Percentiles rank a stretch among this genome's conserved stretches.
These are phyloP conservation scores for Glebionis coronaria DNA, from an alignment of 129 eudicot genomes.

Conservation along the genomic window DNA sequence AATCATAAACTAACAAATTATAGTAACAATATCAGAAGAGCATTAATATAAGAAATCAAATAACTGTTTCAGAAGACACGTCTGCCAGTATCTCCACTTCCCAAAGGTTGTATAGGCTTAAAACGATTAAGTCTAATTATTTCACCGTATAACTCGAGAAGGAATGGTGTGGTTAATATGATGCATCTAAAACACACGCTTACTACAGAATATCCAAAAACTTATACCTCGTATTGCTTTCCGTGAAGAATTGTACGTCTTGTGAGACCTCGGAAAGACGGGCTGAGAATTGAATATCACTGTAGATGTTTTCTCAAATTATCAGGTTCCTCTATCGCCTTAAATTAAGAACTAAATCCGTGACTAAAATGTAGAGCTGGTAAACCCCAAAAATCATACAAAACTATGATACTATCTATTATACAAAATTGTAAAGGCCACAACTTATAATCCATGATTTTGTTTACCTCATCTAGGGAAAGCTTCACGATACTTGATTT, in stretches of 20 bases:
- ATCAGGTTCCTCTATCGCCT: too few relatives aligned
- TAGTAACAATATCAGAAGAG: background rate
- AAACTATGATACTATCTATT: too few relatives aligned
- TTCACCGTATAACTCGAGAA: slow-evolving; percentile 52
- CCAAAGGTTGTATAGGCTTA: slow-evolving; percentile 89
- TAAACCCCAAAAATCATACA: too few relatives aligned
- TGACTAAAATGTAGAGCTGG: too few relatives aligned
- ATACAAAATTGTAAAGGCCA: too few relatives aligned
- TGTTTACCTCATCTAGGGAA: too few relatives aligned
- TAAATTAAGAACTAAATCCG: too few relatives aligned
- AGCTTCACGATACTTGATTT: too few relatives aligned
- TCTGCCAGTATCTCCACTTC: slow-evolving; percentile 99
- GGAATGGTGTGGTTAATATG: background rate
- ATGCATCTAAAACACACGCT: background rate
- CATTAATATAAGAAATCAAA: background rate
- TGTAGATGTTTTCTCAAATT: too few relatives aligned
- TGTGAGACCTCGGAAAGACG: slow-evolving; percentile 84
- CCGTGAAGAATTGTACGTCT: slow-evolving; percentile 65
- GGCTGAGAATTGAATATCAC: slow-evolving; percentile 89
- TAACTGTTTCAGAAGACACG: slow-evolving; percentile 14
- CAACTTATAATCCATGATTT: too few relatives aligned
- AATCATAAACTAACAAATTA: background rate
- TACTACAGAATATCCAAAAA: background rate
- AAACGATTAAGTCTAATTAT: slow-evolving; percentile 76
- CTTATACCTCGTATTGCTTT: slow-evolving; percentile 71